Evolutionary conservation across 768 basidiomycete genomes (phyloP).

Genomic region (Lactifluus pinguis): DNA sequence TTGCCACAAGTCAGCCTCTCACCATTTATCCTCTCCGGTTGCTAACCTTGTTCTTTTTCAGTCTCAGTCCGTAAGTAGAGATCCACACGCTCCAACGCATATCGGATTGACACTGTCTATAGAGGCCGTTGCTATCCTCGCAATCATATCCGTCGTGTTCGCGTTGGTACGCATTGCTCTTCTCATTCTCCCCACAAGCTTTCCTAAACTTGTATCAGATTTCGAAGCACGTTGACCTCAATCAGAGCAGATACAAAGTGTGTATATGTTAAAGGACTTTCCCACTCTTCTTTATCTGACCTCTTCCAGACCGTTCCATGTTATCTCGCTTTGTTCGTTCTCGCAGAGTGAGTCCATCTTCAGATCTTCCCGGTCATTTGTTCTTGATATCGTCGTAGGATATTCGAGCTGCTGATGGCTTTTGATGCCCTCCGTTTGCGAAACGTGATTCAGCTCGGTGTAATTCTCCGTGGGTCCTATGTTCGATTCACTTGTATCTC

Average conservation of each 20-base stretch:
- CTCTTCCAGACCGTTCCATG: constrained; percentile 61
- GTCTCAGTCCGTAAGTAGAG: background rate
- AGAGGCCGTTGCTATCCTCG: constrained; percentile 72
- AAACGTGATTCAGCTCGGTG: constrained; percentile 71
- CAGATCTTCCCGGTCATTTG: background rate
- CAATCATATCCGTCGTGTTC: constrained; percentile 68
- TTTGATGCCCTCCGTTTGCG: constrained; percentile 74
- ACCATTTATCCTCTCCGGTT: background rate
- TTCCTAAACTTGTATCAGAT: constrained; percentile 33
- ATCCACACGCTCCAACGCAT: background rate
- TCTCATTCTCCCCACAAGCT: background rate
- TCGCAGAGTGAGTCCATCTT: constrained; percentile 55
- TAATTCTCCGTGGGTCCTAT: constrained; percentile 49
- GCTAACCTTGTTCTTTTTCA: background rate
- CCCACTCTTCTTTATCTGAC: constrained; percentile 7
- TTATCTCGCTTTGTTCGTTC: constrained; percentile 74
- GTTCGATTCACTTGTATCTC: background rate
- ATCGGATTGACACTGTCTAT: constrained; percentile 6
- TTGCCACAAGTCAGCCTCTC: constrained; percentile 46
- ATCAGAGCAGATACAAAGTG: constrained; percentile 45
- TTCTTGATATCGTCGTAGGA: constrained; percentile 30
- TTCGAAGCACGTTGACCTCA: constrained; percentile 38
- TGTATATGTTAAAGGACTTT: background rate
- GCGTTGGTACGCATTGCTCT: constrained; percentile 37
- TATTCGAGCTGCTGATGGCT: constrained; percentile 75